phyloP scores from a whole-genome alignment of 2,329 filamentous ascomycete species.

The Cordyceps cateniannulata region DNA sequence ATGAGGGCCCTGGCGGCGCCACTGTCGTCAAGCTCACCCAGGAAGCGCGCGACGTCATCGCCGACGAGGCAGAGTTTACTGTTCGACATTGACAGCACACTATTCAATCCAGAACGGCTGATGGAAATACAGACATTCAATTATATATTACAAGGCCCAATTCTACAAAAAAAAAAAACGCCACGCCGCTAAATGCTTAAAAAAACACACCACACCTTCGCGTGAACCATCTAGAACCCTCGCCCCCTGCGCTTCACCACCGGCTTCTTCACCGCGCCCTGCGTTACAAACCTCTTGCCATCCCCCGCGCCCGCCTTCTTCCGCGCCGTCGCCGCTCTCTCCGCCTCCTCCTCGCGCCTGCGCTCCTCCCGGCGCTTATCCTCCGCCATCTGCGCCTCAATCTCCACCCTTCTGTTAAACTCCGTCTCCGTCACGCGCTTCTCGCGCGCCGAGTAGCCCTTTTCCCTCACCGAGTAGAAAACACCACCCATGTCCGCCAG shows the following conservation, averaged over 20 bases:
- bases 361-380: constrained; percentile 67
- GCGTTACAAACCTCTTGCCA: constrained; percentile 53
- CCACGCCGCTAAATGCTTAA: constrained; percentile 9
- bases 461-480: constrained; percentile 96
- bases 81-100: constrained; percentile 35
- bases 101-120: no score
- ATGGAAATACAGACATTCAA: no score
- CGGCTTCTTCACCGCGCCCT: constrained; percentile 56
- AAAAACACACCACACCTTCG: neutral
- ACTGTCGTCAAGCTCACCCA: constrained; percentile 69
- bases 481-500: constrained; percentile 92
- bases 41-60: constrained; percentile 55
- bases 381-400: constrained; percentile 84
- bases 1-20: constrained; percentile 66
- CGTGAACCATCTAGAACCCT: constrained; percentile 35
- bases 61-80: constrained; percentile 62
- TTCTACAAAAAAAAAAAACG: neutral
- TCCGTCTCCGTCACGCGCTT: constrained; percentile 84
- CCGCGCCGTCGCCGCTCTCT: constrained; percentile 34
- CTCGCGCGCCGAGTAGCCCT: constrained; percentile 83
- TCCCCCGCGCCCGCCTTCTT: constrained; percentile 30
- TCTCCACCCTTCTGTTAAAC: constrained; percentile 88
- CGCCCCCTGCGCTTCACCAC: constrained; percentile 50
- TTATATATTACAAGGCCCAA: neutral
- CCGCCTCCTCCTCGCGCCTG: constrained; percentile 40